A percentile compares a stretch with the other conserved stretches of the same genome.
These are phyloP conservation scores for Globisporangium abappressorium DNA, from an alignment of 352 stramenopile genomes.

Conservation along the genomic window DNA sequence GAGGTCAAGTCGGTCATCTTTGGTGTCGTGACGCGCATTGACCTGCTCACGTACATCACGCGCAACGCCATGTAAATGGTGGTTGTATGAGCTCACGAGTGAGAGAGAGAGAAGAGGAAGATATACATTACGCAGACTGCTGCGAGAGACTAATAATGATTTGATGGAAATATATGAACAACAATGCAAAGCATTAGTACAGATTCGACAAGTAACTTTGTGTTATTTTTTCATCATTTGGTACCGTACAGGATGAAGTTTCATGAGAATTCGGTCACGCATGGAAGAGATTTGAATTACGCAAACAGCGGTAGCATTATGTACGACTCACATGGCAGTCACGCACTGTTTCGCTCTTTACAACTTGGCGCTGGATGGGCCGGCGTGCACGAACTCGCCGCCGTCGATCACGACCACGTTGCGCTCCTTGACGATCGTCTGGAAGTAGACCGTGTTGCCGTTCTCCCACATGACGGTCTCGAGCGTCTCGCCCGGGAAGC, in stretches of 20 bases:
- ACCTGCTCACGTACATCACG: constrained; percentile 95
- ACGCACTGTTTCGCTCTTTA: not conserved
- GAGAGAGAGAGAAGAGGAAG: not conserved
- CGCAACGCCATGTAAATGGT: constrained; percentile 12
- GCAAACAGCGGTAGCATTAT: not conserved
- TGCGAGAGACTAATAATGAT: constrained; percentile 14
- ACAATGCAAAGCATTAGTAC: constrained; percentile 19
- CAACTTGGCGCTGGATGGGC: constrained; percentile 10
- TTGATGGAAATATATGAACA: constrained; percentile 20
- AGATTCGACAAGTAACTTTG: not conserved
- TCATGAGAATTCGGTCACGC: not conserved
- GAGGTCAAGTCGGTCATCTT: constrained; percentile 65
- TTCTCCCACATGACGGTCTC: constrained; percentile 81
- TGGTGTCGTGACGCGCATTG: constrained; percentile 94
- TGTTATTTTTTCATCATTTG: not conserved
- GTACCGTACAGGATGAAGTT: not conserved
- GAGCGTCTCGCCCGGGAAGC: constrained; percentile 85
- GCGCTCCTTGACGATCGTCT: constrained; percentile 73
- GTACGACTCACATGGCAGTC: not conserved
- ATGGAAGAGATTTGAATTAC: not conserved
- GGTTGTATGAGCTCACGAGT: not conserved
- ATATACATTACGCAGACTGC: constrained; percentile 15
- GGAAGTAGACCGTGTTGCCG: constrained; percentile 61
- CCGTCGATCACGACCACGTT: constrained; percentile 74
- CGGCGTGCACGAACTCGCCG: constrained; percentile 67